Percentiles rank a stretch among this genome's conserved stretches.
These are phyloP conservation scores for Lichtheimia ornata DNA, from an alignment of 371 early-diverging fungal genomes.

Conservation along the genomic window DNA sequence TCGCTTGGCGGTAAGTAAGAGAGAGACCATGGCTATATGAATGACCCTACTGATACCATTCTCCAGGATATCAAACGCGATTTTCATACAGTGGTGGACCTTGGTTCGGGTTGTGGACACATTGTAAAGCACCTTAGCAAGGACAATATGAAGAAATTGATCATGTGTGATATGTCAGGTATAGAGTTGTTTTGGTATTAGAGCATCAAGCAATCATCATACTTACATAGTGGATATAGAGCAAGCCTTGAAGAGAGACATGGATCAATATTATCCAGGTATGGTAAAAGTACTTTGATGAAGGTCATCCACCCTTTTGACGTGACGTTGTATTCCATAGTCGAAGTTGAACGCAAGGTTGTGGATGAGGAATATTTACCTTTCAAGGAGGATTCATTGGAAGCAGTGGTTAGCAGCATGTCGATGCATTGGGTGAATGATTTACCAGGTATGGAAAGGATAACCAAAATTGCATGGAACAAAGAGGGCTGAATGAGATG, in stretches of 20 bases:
- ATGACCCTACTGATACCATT: not conserved
- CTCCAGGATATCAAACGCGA: conserved; percentile 77
- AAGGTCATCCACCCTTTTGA: not conserved
- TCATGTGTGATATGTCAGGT: conserved; percentile 90
- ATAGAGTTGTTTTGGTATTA: conserved; percentile 9
- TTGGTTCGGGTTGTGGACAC: conserved; percentile 91
- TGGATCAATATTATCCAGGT: conserved; percentile 63
- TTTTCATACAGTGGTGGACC: conserved; percentile 83
- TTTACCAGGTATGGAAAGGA: conserved; percentile 66
- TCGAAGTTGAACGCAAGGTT: conserved; percentile 74
- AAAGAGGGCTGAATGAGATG: not conserved
- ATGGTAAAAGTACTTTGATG: conserved; percentile 18
- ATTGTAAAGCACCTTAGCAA: conserved; percentile 77
- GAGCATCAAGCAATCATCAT: not conserved
- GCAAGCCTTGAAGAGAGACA: conserved; percentile 70
- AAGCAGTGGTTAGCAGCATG: conserved; percentile 84
- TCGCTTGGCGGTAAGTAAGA: conserved; percentile 71
- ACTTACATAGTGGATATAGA: conserved; percentile 38
- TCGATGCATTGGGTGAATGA: conserved; percentile 97
- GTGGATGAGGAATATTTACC: conserved; percentile 84
- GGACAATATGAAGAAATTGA: conserved; percentile 79
- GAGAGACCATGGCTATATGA: not conserved
- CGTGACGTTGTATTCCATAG: conserved; percentile 24
- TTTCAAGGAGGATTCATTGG: conserved; percentile 81
- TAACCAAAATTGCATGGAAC: not conserved